These are phyloP conservation scores for Marasmius oreades DNA, from an alignment of 1,284 basidiomycete species.

Conservation along the genomic window DNA sequence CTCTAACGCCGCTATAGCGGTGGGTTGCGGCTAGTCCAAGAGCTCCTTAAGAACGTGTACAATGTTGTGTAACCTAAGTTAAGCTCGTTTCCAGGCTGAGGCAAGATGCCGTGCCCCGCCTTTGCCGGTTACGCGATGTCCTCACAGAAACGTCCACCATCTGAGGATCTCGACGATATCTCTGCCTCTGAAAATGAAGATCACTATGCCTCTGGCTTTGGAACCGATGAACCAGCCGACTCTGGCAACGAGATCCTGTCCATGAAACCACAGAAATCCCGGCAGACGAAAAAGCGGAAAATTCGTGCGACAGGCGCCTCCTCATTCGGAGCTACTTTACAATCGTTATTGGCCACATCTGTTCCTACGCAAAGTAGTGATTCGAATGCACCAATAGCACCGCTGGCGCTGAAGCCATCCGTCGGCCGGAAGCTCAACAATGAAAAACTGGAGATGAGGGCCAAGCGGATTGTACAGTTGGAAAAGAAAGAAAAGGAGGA, in stretches of 20 bases:
- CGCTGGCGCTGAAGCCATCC: conserved; percentile 75
- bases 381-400: conserved; percentile 31
- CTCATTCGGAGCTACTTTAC: conserved; percentile 69
- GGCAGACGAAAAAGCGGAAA: conserved; percentile 77
- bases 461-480: conserved; percentile 61
- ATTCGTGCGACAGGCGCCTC: conserved; percentile 71
- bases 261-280: conserved; percentile 58
- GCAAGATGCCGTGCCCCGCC: neutral
- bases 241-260: conserved; percentile 52
- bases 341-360: conserved; percentile 64
- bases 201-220: conserved; percentile 24
- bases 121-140: conserved; percentile 27
- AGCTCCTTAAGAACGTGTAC: neutral
- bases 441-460: conserved; percentile 67
- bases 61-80: neutral
- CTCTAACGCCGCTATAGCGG: neutral
- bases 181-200: conserved; percentile 24
- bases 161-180: conserved; percentile 14
- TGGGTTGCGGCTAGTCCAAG: neutral
- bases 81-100: neutral
- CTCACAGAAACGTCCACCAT: conserved; percentile 33
- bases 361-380: conserved; percentile 44
- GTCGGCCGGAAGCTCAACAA: conserved; percentile 63
- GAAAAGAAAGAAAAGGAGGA: conserved; percentile 79
- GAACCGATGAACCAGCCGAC: conserved; percentile 21